Evolutionary conservation across 306 rosid genomes (phyloP), one percentile per base, ranked within the genome.

Genomic region (Biancaea sappan): DNA sequence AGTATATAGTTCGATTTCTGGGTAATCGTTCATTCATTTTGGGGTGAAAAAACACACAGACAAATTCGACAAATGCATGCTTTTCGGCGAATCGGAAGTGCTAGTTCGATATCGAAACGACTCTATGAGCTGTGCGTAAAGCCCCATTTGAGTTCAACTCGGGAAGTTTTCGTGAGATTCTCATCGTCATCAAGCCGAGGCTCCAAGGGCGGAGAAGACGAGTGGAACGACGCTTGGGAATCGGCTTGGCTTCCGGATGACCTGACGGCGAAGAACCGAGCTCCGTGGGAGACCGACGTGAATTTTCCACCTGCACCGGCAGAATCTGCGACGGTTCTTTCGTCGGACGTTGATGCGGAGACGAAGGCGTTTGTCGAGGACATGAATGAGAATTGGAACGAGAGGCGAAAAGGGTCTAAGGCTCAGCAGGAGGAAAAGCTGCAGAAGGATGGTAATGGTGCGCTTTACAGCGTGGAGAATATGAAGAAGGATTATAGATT

Each of bases 181-280:
- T 68, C 64, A 19, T 62, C 77, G 13, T 69, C 77, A 19, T 72
- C 86, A 24, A 50, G 57, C 48, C 68, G 71, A 14, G 22, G 26
- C 61, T 54, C 81, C n/a, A 81, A 75, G 72, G 77, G 79, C 43
- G 91, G 85, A 77, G 91, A 87, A 50, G 92, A 89, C 32, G 96
- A 91, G 50, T 94, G 97, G 98, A 94, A 94, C 31, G 92, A 88
- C 26, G 88, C 98, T 0, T 94, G 98, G 98, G 98, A 92, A 54
- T 78, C 95, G 1, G 94, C 98, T 35, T 94, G 98, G 98, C 81
- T 94, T 0, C 98, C 98, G 16, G 95, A 89, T 60, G 97, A 91
- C 57, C 78, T 89, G 25, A 80, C 86, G 11, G 83, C 84, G 4
- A 87, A 79, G 77, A 40, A 72, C 31, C 84, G 87, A 24, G 86